Base-by-base conservation (phyloP, 2,329 filamentous ascomycete genomes). In the Fusarium piperis region DNA sequence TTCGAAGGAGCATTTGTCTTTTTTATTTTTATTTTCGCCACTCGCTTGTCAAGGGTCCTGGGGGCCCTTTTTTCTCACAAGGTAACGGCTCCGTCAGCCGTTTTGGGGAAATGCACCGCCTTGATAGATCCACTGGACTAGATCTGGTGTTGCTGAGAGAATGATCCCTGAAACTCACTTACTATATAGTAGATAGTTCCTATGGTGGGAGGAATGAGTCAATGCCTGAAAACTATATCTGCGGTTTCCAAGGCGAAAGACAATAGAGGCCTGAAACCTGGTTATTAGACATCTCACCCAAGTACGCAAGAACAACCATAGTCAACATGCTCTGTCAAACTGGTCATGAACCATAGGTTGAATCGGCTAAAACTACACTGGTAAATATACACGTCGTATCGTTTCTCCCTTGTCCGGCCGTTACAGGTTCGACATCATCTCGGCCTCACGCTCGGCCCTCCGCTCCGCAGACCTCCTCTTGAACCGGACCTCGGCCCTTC, bases 391-490 rank as follows among this genome's bases (percentile, higher is more conserved):
- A 77, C 64, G 62, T 65, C 67, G 65, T 65, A 59, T 72, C 60
- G 64, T 53, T 74, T 65, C 44, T 60, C 52, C 53, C 41, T 64
- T 53, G 30, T 67, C 48, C 59, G 61, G 59, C 64, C 66, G 67
- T 74, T 80, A 82, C 76, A 81, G 62, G 59, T 76, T 78, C 51
- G 72, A 71, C 73, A 79, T 62, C 44, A 78, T 64, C 67, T 86
- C 79, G 68, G 82, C 79, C 76, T 86, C 84, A 61, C 84, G 85
- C 77, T 87, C 87, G 71, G 93, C 94, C 81, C 91, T 93, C 74
- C 93, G 91, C 84, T 95, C 93, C 36, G 91, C 91, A 58, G 93
- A 90, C 72, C 92, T 89, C 84, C 90, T 92, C 91, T 97, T 97
- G 76, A 95, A 94, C 76, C 93, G 88, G 59, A 98, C 91, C 84